Evolutionary conservation across 208 protist species (phyloP), one percentile per base, ranked within the genome.

Genomic region (Naegleria lovaniensis): DNA sequence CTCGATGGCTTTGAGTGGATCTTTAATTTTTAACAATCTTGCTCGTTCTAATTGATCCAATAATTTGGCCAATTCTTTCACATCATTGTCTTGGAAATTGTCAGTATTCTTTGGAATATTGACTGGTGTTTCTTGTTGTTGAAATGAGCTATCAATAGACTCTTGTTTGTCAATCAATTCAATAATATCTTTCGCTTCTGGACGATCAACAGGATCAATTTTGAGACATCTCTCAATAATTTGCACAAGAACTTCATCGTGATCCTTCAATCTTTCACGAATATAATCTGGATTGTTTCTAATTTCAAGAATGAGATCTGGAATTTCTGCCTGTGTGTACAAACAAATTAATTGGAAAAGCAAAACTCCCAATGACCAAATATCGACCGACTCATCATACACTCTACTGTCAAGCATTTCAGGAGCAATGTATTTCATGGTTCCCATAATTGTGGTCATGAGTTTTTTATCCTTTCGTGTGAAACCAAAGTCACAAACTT

Each of bases 401-500:
- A 5, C 15, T 25, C 15, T 89, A 29, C 41, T 67, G 13, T 33
- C 25, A 41, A 75, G 16, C 11, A 89, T 89, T 67, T 89, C 85
- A 22, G 85, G 85, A 5, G 85, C 85, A 19, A 89, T 89, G 39
- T 89, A 89, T 29, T 51, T 25, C 5, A 75, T 67, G 3, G 85
- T 89, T 40, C 85, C 85, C 7, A 89, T 16, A 16, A 89, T 48
- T 0, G 43, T 89, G 6, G 11, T 89, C 29, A 89, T 39, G 0
- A 67, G 2, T 38, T 58, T 38, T 67, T 59, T 25, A 67, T 22
- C 22, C 39, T 67, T 89, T 40, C 33, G n/a, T 25, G 51, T 67
- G n/a, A 89, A 89, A 40, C 85, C 85, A 89, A 89, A 89, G n/a
- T 89, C 85, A 67, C 85, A 89, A n/a, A 87, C 40, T 87, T 87